phyloP scores from a whole-genome alignment of 2,329 filamentous ascomycete genomes.

The Penicillium hesseltinei region DNA sequence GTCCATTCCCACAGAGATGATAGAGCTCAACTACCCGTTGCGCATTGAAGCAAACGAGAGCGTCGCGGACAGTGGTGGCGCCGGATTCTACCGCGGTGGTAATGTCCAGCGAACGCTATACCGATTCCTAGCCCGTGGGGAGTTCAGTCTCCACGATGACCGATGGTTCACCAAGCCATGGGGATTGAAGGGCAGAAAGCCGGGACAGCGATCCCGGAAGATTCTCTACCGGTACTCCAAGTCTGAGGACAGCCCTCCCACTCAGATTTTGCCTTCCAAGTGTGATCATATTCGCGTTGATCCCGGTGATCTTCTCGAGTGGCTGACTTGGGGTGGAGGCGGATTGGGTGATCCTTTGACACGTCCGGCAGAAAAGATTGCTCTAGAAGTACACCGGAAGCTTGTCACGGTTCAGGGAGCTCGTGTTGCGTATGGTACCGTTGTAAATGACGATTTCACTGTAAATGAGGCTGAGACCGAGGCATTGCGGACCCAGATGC shows the following conservation, averaged over 20 bases:
- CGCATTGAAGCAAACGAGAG: conserved; percentile 52
- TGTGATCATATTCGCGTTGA: conserved; percentile 49
- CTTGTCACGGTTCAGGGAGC: conserved; percentile 49
- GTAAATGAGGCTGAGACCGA: conserved; percentile 41
- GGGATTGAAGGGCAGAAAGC: conserved; percentile 50
- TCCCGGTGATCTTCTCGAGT: conserved; percentile 51
- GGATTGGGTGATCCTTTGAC: conserved; percentile 49
- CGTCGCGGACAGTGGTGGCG: conserved; percentile 49
- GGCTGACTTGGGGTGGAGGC: conserved; percentile 53
- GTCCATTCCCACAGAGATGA: conserved; percentile 49
- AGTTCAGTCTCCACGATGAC: conserved; percentile 52
- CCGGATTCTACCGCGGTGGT: conserved; percentile 49
- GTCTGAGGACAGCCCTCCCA: conserved; percentile 31
- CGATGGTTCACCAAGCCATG: conserved; percentile 52
- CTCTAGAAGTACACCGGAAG: conserved; percentile 47
- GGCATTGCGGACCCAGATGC: conserved; percentile 36
- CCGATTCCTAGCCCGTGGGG: conserved; percentile 47
- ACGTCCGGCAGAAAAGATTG: conserved; percentile 46
- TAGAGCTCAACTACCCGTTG: conserved; percentile 51
- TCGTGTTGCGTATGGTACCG: conserved; percentile 47
- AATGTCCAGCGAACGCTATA: conserved; percentile 52
- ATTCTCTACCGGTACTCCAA: conserved; percentile 36
- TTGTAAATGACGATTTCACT: conserved; percentile 39
- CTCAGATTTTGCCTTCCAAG: conserved; percentile 37
- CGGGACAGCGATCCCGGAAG: conserved; percentile 47